Base-by-base conservation (phyloP, 768 basidiomycete genomes). In the Clitopilus passeckerianus region DNA sequence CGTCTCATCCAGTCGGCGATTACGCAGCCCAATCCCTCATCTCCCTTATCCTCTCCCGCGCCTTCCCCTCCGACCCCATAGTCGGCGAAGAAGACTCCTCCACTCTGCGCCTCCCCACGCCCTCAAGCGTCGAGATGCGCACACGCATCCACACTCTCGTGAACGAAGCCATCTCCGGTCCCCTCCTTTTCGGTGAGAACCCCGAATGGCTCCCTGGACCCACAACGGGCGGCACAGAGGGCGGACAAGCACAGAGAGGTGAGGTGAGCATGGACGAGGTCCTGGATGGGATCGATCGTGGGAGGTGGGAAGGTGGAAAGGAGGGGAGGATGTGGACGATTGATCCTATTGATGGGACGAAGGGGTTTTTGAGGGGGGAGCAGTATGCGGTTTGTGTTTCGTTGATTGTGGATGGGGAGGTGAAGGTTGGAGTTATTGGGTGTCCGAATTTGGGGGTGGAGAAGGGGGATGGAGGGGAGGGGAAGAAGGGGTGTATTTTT, bases 81-180 rank as follows among this genome's bases (percentile, higher is more conserved):
- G 88, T 98, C 37, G 97, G 95, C 33, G 97, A 99, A 72, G 96
- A 99, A 72, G 93, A 97, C 70, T 88, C 96, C 0, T 77, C 84
- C 0, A 91, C 93, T 57, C 73, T 98, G 18, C 83, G 90, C 6
- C 70, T 67, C 1, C 81, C 79, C 44, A 74, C 74, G 7, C 37
- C 37, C 37, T 3, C 37, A 4, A 75, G 75, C 2, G 65, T 61
- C 8, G 66, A 64, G 0, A 73, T 95, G 56, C 68, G 84, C 35
- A 76, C 84, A 23, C 83, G 90, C 44, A 91, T 98, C 60, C 80
- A 92, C 44, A 74, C 82, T 34, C 86, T 99, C 27, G 91, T 94
- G 2, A 94, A 92, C 67, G 90, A 92, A 35, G 85, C 89, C 0
- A 77, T 97, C 44, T 77, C 79, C 0, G 76, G 75, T 7, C 79